Evolutionary conservation across 345 rosid genomes (phyloP).

Genomic region (Euphorbia tirucalli): DNA sequence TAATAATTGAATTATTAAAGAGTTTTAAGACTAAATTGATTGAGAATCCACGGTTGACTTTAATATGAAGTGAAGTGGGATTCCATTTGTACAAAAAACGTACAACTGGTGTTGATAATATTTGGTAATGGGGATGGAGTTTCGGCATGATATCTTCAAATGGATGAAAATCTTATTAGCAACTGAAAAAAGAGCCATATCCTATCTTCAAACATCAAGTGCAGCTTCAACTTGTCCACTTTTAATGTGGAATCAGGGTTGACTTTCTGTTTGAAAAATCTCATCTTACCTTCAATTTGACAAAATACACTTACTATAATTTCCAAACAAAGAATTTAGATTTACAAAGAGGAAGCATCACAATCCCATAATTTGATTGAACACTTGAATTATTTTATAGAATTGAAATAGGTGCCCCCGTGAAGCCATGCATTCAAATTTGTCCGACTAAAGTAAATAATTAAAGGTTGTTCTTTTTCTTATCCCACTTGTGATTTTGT

Average conservation of each 20-base stretch:
- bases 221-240: neutral
- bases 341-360: slow-evolving; percentile 5
- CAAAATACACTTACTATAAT: too few species aligned
- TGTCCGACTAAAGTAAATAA: neutral
- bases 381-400: neutral
- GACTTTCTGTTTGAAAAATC: neutral
- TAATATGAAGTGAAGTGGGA: neutral
- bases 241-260: neutral
- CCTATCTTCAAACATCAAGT: neutral
- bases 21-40: too few species aligned
- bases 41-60: neutral
- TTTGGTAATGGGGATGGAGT: neutral
- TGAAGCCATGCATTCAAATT: neutral
- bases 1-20: too few species aligned
- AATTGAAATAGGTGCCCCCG: neutral
- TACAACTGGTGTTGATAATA: neutral
- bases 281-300: too few species aligned
- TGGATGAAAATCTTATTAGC: neutral
- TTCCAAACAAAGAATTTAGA: neutral
- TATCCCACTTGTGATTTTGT: neutral
- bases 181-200: neutral
- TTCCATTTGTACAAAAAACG: neutral
- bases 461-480: neutral
- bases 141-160: neutral
- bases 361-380: slow-evolving; percentile 6